Base-by-base conservation (phyloP, 768 basidiomycete genomes). In the Roridomyces roridus region DNA sequence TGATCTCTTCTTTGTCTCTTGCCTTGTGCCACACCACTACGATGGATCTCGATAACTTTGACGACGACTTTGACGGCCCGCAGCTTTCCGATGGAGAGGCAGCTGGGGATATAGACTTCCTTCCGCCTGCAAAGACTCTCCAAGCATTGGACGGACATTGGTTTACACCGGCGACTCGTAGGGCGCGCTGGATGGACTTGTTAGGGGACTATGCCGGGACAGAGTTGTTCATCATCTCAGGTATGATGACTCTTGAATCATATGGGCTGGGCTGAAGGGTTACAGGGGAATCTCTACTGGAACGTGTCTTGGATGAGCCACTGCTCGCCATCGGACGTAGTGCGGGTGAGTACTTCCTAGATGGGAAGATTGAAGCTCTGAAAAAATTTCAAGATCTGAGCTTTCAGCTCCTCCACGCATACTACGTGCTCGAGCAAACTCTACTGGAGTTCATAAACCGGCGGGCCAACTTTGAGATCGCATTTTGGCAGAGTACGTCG, bases 191-290 rank as follows among this genome's bases (percentile, higher is more conserved):
- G 84, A 88, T 89, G 87, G 88, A 89, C 67, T 74, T 89, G 9
- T 70, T 89, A 25, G 86, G 87, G 4, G 88, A 88, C 64, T 89
- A 88, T 67, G 87, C 85, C 20, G 88, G 88, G 1, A 78, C 66
- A 31, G 88, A 90, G 65, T 77, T 78, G 15, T 90, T 90, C 64
- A 63, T 88, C 36, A 74, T 90, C 54, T 84, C 66, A 34, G 66
- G 60, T 18, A 37, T 11, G 46, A 43, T 37, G 31, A 40, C 18
- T 20, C 23, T 36, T 24, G 23, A 12, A 39, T 34, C 2, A 17
- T 40, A 11, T 6, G 59, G 53, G 31, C 52, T 20, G 37, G 25
- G 46, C 49, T 47, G 7, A 51, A 23, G 24, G 31, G 10, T 40
- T 23, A n/a, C 41, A 88, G 87, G 87, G 2, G 83, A 90, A 68